phyloP scores from a whole-genome alignment of 345 rosid genomes.

The Crucihimalaya himalaica region DNA sequence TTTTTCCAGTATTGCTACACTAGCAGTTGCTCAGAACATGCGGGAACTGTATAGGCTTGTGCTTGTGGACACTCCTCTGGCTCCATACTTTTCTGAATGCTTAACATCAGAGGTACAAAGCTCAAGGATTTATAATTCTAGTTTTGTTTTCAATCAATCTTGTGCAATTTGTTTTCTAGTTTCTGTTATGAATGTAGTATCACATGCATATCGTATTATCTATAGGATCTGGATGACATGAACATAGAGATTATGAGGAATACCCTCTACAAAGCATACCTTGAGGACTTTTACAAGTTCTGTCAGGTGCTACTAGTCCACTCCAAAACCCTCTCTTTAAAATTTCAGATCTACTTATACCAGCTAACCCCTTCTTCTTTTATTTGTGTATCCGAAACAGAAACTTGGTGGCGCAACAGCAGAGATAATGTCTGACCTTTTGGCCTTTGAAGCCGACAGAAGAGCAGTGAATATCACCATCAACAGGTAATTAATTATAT shows the following conservation, averaged over 20 bases:
- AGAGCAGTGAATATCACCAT: slow-evolving; percentile 96
- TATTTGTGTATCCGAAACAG: slow-evolving; percentile 38
- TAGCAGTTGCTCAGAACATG: slow-evolving; percentile 99
- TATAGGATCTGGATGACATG: slow-evolving; percentile 97
- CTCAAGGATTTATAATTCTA: background rate
- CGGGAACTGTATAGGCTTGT: slow-evolving; percentile 95
- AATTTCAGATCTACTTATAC: background rate
- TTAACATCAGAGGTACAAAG: slow-evolving; percentile 84
- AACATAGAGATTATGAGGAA: slow-evolving; percentile 97
- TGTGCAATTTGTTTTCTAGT: background rate
- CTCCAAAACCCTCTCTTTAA: background rate
- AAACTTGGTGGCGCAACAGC: slow-evolving; percentile 99
- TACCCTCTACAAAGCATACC: slow-evolving; percentile 94
- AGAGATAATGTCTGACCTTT: slow-evolving; percentile 98
- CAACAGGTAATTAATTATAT: slow-evolving; percentile 57
- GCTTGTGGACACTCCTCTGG: slow-evolving; percentile 98
- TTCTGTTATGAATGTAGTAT: background rate
- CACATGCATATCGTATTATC: background rate
- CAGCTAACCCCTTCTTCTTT: background rate
- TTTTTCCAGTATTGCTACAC: slow-evolving; percentile 78
- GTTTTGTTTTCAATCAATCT: background rate
- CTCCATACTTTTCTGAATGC: slow-evolving; percentile 98
- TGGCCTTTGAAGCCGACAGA: slow-evolving; percentile 97
- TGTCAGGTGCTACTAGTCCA: slow-evolving; percentile 68
- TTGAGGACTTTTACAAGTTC: slow-evolving; percentile 94